phyloP scores from a whole-genome alignment of 345 rosid genomes.

The Iberis pinnata region DNA sequence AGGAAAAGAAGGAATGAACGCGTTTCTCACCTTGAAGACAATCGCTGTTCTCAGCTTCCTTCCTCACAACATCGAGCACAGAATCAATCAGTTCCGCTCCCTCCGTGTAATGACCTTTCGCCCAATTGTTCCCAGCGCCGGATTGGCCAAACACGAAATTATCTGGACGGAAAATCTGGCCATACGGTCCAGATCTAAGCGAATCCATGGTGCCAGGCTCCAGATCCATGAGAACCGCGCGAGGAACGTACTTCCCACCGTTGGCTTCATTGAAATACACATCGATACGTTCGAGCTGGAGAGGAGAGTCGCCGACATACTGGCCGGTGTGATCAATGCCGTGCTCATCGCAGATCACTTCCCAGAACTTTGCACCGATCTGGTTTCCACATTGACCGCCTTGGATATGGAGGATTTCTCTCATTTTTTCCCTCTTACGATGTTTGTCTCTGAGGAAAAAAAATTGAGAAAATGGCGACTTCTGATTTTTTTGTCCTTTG shows the following conservation, averaged over 20 bases:
- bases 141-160: slow-evolving; percentile 36
- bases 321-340: slow-evolving; percentile 38
- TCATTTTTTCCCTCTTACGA: slow-evolving; percentile 17
- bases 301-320: slow-evolving; percentile 34
- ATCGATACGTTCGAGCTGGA: slow-evolving; percentile 35
- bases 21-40: slow-evolving; percentile 30
- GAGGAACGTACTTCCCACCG: slow-evolving; percentile 35
- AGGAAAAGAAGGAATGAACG: neutral
- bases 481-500: slow-evolving; percentile 7
- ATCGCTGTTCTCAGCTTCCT: slow-evolving; percentile 38
- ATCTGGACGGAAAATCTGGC: slow-evolving; percentile 37
- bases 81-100: slow-evolving; percentile 36
- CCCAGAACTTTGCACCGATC: slow-evolving; percentile 42
- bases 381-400: slow-evolving; percentile 41
- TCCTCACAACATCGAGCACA: slow-evolving; percentile 35
- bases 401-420: slow-evolving; percentile 38
- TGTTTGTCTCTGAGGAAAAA: neutral
- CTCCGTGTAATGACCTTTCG: slow-evolving; percentile 37
- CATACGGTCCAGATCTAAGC: slow-evolving; percentile 35
- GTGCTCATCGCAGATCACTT: slow-evolving; percentile 36
- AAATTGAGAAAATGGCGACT: slow-evolving; percentile 22
- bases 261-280: slow-evolving; percentile 36
- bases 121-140: slow-evolving; percentile 37
- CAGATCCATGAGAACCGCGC: slow-evolving; percentile 38
- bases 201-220: slow-evolving; percentile 40